Percentiles rank a stretch among this genome's conserved stretches.
These are phyloP conservation scores for Balansia obtecta DNA, from an alignment of 2,329 filamentous ascomycete genomes.

Conservation along the genomic window DNA sequence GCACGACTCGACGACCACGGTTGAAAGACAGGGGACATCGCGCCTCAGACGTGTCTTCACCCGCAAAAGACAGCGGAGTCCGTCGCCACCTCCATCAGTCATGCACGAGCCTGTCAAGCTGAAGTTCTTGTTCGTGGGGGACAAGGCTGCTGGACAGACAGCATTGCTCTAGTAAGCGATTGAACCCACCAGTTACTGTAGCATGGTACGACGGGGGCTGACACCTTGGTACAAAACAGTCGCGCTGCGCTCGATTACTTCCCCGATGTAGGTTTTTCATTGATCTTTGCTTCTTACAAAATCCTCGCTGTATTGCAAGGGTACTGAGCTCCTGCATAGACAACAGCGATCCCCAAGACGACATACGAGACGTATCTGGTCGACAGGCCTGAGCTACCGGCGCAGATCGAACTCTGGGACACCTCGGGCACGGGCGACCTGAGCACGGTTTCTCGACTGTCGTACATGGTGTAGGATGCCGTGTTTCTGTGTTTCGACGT, in stretches of 20 bases:
- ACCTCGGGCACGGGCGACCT: conserved; percentile 27
- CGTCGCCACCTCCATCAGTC: conserved; percentile 1
- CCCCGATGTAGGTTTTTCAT: conserved; percentile 19
- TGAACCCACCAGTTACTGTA: neutral
- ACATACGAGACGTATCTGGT: conserved; percentile 23
- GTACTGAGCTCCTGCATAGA: conserved; percentile 10
- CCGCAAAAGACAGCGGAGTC: conserved; percentile 12
- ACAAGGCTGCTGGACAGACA: conserved; percentile 21
- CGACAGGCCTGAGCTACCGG: conserved; percentile 13
- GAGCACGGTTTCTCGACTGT: conserved; percentile 20
- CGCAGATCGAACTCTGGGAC: conserved; percentile 25
- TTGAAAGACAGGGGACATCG: neutral
- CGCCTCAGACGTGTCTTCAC: neutral
- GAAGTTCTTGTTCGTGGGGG: conserved; percentile 26
- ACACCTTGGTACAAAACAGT: conserved; percentile 9
- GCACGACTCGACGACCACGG: neutral
- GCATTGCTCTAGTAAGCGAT: conserved; percentile 24
- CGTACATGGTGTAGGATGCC: conserved; percentile 24
- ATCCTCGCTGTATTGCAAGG: too few relatives aligned
- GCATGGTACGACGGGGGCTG: neutral
- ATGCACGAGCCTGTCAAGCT: conserved; percentile 10
- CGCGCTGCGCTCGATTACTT: conserved; percentile 25
- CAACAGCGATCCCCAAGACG: conserved; percentile 20
- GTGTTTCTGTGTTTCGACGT: conserved; percentile 29
- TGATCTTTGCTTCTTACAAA: neutral